Evolutionary conservation across 495 filamentous ascomycete genomes (phyloP), one percentile per base, ranked within the genome.

Genomic region (Aspergillus taichungensis): DNA sequence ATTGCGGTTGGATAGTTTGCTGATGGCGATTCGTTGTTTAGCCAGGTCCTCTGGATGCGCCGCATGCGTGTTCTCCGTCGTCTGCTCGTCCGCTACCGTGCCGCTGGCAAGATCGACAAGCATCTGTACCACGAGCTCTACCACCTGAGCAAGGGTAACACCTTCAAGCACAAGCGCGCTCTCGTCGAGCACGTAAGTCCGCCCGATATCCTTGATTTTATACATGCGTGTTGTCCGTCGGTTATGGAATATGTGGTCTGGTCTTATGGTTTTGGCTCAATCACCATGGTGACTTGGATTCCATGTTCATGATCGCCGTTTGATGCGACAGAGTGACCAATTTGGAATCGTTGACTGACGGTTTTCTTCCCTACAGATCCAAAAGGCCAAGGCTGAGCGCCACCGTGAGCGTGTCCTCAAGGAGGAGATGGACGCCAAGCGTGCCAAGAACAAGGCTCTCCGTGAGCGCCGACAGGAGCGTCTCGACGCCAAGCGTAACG

Each of bases 81-180:
- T 70, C 85, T 99, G 37, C 81, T 99, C 56, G 91, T 95, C 78
- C 95, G 96, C 77, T 99, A 99, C 79, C 92, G 92, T 74, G 91
- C 89, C 68, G 82, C 83, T 63, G 92, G 92, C 73, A 99, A 99
- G 85, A 99, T 99, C 73, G 92, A 99, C 78, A 99, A 99, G 82
- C 94, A 99, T 79, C 89, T 99, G 42, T 99, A 99, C 82, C 92
- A 99, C 80, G 87, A 95, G 77, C 88, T 99, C 53, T 99, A 99
- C 79, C 90, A 95, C 72, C 75, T 94, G 61, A 86, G 84, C 83
- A 99, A 99, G 89, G 92, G 92, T 94, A 99, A 99, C 83, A 91
- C 92, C 68, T 99, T 99, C 85, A 99, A 99, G 88, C 92, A 99
- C 84, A 99, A 95, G 88, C 85, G 92, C 65, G 92, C 87, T 53